Evolutionary conservation across 352 stramenopile species (phyloP).

Genomic region (Pythium guiyangense): DNA sequence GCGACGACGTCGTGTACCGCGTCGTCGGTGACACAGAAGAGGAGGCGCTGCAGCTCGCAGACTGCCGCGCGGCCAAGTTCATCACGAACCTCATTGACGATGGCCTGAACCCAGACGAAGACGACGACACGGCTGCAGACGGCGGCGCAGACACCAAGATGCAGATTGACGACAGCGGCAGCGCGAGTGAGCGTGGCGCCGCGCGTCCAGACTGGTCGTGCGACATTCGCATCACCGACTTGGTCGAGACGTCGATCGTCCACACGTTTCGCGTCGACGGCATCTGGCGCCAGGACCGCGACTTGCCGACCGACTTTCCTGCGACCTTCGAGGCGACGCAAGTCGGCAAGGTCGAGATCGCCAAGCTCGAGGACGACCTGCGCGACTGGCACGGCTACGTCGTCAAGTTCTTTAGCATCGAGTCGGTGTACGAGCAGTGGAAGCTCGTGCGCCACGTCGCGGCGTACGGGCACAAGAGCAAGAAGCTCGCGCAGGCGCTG

Average conservation of each 20-base stretch:
- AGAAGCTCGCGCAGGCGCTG: conserved; percentile 34
- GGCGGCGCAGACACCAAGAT: conserved; percentile 28
- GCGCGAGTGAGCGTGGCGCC: neutral
- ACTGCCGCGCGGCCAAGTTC: conserved; percentile 52
- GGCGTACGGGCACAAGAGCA: conserved; percentile 69
- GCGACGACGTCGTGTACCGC: conserved; percentile 39
- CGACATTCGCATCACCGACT: conserved; percentile 43
- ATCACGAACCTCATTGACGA: conserved; percentile 68
- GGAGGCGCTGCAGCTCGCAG: conserved; percentile 43
- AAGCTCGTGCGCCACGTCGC: conserved; percentile 70
- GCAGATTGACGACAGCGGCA: conserved; percentile 17
- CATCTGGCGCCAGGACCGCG: conserved; percentile 28
- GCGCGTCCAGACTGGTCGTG: conserved; percentile 42
- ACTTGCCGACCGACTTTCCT: conserved; percentile 18
- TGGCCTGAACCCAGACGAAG: conserved; percentile 43
- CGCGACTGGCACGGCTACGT: conserved; percentile 34
- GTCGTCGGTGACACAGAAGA: conserved; percentile 44
- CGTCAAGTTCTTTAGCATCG: conserved; percentile 52
- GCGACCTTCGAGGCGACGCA: conserved; percentile 33
- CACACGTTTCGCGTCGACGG: conserved; percentile 60
- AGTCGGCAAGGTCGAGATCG: conserved; percentile 32
- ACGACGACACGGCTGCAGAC: conserved; percentile 9
- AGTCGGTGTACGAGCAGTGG: conserved; percentile 62
- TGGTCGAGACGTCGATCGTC: conserved; percentile 27
- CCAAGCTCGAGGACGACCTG: conserved; percentile 34